A percentile compares a stretch with the other conserved stretches of the same genome.
Conservation (phyloP, 495 filamentous ascomycete species). For the Lophium mytilinum region DNA sequence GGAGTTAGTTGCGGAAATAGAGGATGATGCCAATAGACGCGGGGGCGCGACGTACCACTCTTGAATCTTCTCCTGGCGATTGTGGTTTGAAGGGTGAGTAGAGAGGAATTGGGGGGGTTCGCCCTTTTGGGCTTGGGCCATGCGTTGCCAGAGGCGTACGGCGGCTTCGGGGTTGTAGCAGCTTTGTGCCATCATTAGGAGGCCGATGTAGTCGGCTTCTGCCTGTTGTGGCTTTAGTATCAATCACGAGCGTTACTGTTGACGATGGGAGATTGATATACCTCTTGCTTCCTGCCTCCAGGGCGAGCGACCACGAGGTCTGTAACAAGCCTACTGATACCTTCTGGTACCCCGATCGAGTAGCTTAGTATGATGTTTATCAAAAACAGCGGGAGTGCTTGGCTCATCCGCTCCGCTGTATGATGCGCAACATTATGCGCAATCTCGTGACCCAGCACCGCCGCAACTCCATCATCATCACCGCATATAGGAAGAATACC, state of each 20-base stretch:
- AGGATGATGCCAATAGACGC: not conserved
- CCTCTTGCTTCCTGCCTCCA: slow-evolving; percentile 62
- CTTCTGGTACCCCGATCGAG: slow-evolving; percentile 43
- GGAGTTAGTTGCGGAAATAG: not conserved
- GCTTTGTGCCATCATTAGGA: slow-evolving; percentile 59
- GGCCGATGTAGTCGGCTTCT: slow-evolving; percentile 81
- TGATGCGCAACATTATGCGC: slow-evolving; percentile 86
- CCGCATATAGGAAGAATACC: slow-evolving; percentile 65
- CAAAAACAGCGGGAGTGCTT: slow-evolving; percentile 47
- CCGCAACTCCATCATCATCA: slow-evolving; percentile 68
- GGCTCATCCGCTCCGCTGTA: slow-evolving; percentile 64
- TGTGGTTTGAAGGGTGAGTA: slow-evolving; percentile 74
- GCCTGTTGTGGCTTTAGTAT: slow-evolving; percentile 26
- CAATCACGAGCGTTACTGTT: not conserved
- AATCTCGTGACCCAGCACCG: slow-evolving; percentile 87
- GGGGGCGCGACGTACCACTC: slow-evolving; percentile 40
- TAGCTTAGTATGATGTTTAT: slow-evolving; percentile 45
- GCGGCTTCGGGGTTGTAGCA: slow-evolving; percentile 72
- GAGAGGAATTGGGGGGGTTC: slow-evolving; percentile 69
- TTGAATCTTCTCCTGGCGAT: slow-evolving; percentile 60
- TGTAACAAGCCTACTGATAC: slow-evolving; percentile 40
- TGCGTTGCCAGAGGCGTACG: slow-evolving; percentile 63
- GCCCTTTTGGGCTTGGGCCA: slow-evolving; percentile 54
- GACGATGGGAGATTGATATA: not conserved
- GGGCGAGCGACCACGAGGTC: slow-evolving; percentile 61